Percentiles rank a stretch among this genome's conserved stretches.
Conservation (phyloP, 768 basidiomycete species). For the Lactarius evosmus region DNA sequence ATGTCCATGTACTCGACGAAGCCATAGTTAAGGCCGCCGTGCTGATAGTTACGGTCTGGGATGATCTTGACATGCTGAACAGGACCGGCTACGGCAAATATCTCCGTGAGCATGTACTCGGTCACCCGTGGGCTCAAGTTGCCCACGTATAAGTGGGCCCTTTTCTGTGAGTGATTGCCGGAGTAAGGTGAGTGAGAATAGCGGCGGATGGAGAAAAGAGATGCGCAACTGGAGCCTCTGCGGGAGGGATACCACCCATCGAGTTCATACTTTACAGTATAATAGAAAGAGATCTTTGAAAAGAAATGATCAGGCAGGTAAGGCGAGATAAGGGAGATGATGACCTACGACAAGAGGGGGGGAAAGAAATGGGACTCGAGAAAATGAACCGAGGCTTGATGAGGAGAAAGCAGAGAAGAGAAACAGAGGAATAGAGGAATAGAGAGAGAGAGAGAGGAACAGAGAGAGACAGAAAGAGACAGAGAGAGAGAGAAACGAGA, state of each 20-base stretch:
- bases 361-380: conserved; percentile 30
- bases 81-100: conserved; percentile 93
- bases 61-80: conserved; percentile 99
- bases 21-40: conserved; percentile 98
- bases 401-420: conserved; percentile 32
- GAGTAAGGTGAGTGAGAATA: conserved; percentile 28
- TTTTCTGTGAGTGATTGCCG: conserved; percentile 48
- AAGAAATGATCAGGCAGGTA: neutral
- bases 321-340: conserved; percentile 37
- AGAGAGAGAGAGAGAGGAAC: conserved; percentile 45
- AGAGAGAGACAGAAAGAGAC: conserved; percentile 50
- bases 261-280: conserved; percentile 63
- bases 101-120: conserved; percentile 98
- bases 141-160: conserved; percentile 98
- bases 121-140: conserved; percentile 97
- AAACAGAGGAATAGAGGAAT: conserved; percentile 33
- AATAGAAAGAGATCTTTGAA: conserved; percentile 26
- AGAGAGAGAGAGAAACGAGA: conserved; percentile 40
- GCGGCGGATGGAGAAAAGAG: neutral
- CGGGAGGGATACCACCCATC: conserved; percentile 62
- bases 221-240: conserved; percentile 71
- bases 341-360: conserved; percentile 40
- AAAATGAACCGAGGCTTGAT: conserved; percentile 23
- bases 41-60: conserved; percentile 98
- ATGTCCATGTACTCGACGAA: conserved; percentile 99